phyloP scores from a whole-genome alignment of 257 asterid species.

The Apocynum venetum region DNA sequence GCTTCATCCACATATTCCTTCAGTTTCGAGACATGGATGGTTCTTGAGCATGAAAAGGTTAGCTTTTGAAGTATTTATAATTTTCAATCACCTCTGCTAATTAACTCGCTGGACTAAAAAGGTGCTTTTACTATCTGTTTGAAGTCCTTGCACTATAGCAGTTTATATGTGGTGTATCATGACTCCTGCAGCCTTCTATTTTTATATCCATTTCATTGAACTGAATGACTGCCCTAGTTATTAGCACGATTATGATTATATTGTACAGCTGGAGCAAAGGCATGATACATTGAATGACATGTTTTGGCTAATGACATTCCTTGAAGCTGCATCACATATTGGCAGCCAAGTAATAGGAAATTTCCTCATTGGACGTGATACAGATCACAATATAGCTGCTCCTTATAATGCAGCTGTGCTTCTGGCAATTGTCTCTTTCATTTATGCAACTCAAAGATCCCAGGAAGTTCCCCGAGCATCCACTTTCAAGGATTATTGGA shows the following conservation, averaged over 20 bases:
- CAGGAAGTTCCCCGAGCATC: conserved; percentile 46
- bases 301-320: conserved; percentile 93
- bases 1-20: conserved; percentile 73
- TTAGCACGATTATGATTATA: not conserved
- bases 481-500: conserved; percentile 48
- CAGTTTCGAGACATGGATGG: conserved; percentile 90
- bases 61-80: conserved; percentile 10
- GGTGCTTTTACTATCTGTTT: not conserved
- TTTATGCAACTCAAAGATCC: conserved; percentile 50
- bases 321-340: conserved; percentile 59
- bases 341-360: conserved; percentile 73
- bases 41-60: conserved; percentile 82
- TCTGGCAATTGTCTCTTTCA: conserved; percentile 45
- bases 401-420: conserved; percentile 43
- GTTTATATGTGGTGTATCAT: not conserved
- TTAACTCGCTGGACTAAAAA: not conserved
- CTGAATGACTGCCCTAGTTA: conserved; percentile 7
- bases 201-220: not conserved
- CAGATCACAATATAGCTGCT: conserved; percentile 34
- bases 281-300: conserved; percentile 78
- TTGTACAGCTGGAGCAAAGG: conserved; percentile 77
- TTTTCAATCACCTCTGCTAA: not conserved
- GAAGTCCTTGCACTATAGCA: not conserved
- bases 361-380: conserved; percentile 52
- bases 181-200: not conserved